Base-by-base conservation (phyloP, 257 asterid species). In the Solanum peruvianum region DNA sequence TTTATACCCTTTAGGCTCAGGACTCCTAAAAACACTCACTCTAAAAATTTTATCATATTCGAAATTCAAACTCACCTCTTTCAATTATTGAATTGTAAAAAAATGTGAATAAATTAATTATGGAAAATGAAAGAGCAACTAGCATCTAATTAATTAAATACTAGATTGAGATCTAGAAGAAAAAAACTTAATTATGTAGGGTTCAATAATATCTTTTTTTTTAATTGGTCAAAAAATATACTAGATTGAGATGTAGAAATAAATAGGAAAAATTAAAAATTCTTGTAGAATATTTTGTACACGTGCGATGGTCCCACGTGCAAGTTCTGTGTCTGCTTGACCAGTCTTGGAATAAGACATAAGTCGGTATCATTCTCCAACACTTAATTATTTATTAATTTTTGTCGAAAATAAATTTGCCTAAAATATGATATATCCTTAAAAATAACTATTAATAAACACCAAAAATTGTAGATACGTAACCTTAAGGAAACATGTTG, bases 301-400 rank as follows among this genome's bases (percentile, higher is more conserved):
- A 93, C 96, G 98, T 94, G 98, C 91, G 88, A 86, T 45, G 96
- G 95, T 25, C 98, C 98, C 95, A 95, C 91, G 94, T 90, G 93
- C 91, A 89, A 88, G 90, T 86, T 84, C 64, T 78, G 21, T 95
- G 98, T 95, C 98, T 91, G 93, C 87, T 95, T 92, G 98, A 94
- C 96, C 91, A 88, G 78, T 85, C 88, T 16, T 85, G 67, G 16
- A 8, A 21, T 80, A 87, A 56, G 92, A 92, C 91, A 86, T 18
- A 87, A 71, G 96, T 94, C 98, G 67, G 83, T 92, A 88, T 94
- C 98, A 91, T 90, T 88, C 92, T 88, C 94, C 93, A 91, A 92
- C 96, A 91, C 90, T 89, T 71, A n/a, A 16, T 45, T 78, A 25
- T 41, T 15, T 69, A 25, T 7, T 76, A 4, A 25, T 27, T 39